phyloP scores from a whole-genome alignment of 2,329 filamentous ascomycete genomes.

The Sporothrix humicola region DNA sequence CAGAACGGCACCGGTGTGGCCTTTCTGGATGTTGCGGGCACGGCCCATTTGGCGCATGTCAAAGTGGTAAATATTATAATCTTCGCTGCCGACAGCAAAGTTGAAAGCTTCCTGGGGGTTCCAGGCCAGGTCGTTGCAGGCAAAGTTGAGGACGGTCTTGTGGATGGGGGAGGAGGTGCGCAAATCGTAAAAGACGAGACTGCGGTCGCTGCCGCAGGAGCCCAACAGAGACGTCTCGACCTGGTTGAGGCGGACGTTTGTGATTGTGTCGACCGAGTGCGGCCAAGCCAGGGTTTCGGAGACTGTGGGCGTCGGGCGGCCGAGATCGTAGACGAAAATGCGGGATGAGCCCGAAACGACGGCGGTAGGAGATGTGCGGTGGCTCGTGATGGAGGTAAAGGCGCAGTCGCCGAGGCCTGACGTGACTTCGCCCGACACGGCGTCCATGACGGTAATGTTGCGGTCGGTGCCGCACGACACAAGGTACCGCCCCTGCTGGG shows the following conservation, averaged over 20 bases:
- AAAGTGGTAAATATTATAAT: constrained; percentile 91
- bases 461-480: constrained; percentile 75
- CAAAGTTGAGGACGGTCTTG: constrained; percentile 80
- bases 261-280: constrained; percentile 80
- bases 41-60: constrained; percentile 70
- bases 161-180: constrained; percentile 82
- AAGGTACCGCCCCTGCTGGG: constrained; percentile 53
- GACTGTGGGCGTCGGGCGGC: constrained; percentile 33
- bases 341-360: constrained; percentile 38
- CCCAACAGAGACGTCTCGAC: constrained; percentile 90
- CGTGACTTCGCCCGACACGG: constrained; percentile 79
- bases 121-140: constrained; percentile 85
- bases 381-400: constrained; percentile 64
- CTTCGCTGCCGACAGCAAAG: constrained; percentile 89
- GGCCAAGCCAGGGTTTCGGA: constrained; percentile 39
- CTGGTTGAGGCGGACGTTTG: constrained; percentile 85
- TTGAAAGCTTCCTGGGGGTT: constrained; percentile 78
- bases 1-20: constrained; percentile 74
- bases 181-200: constrained; percentile 88
- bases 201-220: constrained; percentile 83
- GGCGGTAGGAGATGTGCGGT: constrained; percentile 35
- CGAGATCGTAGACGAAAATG: constrained; percentile 38
- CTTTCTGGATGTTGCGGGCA: constrained; percentile 40
- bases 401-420: constrained; percentile 84
- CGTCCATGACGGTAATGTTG: constrained; percentile 89